Evolutionary conservation across 768 basidiomycete species (phyloP), one percentile per base, ranked within the genome.

Genomic region (Leccinum pellstonianum): DNA sequence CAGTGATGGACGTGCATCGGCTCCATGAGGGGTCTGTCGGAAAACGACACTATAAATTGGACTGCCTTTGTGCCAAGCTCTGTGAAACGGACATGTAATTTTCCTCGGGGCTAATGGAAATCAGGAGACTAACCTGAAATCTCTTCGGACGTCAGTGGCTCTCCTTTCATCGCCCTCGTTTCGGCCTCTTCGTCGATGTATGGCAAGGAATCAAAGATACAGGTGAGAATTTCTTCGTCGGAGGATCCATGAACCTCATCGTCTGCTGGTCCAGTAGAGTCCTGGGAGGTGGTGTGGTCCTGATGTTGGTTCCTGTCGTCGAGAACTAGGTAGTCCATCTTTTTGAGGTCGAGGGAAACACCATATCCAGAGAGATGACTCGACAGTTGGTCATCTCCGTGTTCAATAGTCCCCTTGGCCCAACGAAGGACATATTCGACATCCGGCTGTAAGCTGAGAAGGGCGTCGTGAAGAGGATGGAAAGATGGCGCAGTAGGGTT

Each of bases 271-370:
- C 54, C 53, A 31, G 9, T 47, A 9, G 59, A 50, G 9, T 58
- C 57, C 11, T 55, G 60, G 10, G 55, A 19, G 19, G 47, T 25
- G 1, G 55, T 12, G 21, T 52, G 43, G 0, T 27, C 49, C 14
- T 62, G 46, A 58, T 58, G 72, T 63, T 66, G 62, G 70, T 73
- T 68, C 49, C 97, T 79, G 71, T 99, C 97, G 69, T 99, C 97
- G 8, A 98, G 77, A 4, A 89, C 94, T 12, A 98, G 82, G 70
- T 98, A 99, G 67, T 99, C 97, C 81, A 86, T 97, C 77, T 95
- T 97, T 80, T 99, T 99, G 66, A 99, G 75, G 65, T 96, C 93
- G 55, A 99, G 77, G 21, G 90, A 81, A 7, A 95, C 95, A 3
- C 97, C 97, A 66, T 93, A 99, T 5, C 96, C 96, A 3, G 90